Evolutionary conservation across 257 asterid genomes (phyloP), one percentile per base, ranked within the genome.

Genomic region (Rauvolfia tetraphylla): DNA sequence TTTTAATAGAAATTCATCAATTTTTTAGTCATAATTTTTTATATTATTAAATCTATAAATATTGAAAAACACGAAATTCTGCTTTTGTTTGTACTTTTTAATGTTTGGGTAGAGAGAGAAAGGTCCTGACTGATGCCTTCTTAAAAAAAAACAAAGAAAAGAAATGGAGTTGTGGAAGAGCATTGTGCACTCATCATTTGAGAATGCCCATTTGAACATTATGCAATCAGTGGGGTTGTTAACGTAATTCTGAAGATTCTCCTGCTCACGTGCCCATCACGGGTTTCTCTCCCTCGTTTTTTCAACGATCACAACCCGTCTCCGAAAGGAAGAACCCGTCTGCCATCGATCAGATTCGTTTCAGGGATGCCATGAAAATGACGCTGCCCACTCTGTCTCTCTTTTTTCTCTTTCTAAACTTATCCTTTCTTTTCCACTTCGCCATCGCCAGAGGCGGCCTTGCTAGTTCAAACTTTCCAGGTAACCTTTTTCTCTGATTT

Each of bases 361-460:
- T 44, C 62, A 41, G 29, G 41, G 61, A 15, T 27, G 73, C 49
- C 65, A 49, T 46, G 75, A 69, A 54, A 29, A 78, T 74, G 83
- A 62, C 75, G 75, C 75, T 74, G 75, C 23, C 68, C 75, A 25
- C 68, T 27, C 72, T 81, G 79, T 57, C 80, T 83, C 79, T 88
- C 75, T 81, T 91, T 66, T 79, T 87, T 71, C 80, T 88, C 82
- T 83, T 75, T 78, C 87, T 90, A 54, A 75, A 71, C 63, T 76
- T 93, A 42, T 79, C 83, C 36, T 81, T 87, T 18, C 70, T 88
- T 42, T 81, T 86, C 79, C 79, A 63, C 62, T 48, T 75, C 79
- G 68, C 88, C 74, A 2, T 75, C 56, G 85, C 91, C 79, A 75
- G 83, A 49, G 84, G 87, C 72, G 80, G 84, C 76, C 56, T 48